phyloP scores from a whole-genome alignment of 305 asterid species.

The Solanum hybrid region DNA sequence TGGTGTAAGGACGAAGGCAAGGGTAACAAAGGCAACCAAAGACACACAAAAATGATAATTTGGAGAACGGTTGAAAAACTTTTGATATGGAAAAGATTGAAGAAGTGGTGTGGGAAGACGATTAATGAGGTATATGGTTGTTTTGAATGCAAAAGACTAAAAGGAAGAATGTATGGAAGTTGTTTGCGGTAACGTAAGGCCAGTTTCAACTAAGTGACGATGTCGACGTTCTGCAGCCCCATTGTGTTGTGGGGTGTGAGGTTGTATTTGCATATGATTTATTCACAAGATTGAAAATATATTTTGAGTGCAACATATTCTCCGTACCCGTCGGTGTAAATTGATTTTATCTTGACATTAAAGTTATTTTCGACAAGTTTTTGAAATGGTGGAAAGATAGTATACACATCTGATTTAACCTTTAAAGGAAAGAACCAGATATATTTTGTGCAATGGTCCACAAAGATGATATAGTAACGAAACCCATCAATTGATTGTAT shows the following conservation, averaged over 20 bases:
- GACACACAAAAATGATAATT: background rate
- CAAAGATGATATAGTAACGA: background rate
- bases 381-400: background rate
- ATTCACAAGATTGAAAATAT: background rate
- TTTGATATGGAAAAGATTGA: background rate
- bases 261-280: background rate
- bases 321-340: background rate
- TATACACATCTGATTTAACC: background rate
- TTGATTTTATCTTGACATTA: background rate
- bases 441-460: background rate
- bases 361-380: background rate
- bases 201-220: background rate
- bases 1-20: background rate
- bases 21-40: background rate
- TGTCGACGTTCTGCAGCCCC: background rate
- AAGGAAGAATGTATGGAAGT: background rate
- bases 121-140: background rate
- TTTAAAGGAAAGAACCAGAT: background rate
- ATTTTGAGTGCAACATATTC: background rate
- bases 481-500: background rate
- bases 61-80: background rate
- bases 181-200: background rate
- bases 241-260: background rate
- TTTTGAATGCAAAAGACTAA: background rate
- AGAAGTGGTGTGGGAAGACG: background rate